phyloP scores from a whole-genome alignment of 2,329 filamentous ascomycete genomes.

The Cladosporium sp. region DNA sequence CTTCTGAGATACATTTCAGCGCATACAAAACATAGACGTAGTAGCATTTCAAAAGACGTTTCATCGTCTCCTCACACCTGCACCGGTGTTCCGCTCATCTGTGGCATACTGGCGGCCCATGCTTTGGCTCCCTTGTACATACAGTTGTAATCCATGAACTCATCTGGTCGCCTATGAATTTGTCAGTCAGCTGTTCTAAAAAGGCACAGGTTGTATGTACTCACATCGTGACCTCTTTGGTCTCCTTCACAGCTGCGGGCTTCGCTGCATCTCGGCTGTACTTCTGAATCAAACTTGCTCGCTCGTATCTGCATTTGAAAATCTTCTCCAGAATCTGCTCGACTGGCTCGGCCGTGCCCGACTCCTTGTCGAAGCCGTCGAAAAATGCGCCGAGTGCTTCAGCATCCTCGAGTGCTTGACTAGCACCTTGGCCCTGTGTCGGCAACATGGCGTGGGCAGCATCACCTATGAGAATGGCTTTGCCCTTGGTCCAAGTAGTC shows the following conservation, averaged over 20 bases:
- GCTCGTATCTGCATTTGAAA: slow-evolving; percentile 37
- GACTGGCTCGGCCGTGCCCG: slow-evolving; percentile 28
- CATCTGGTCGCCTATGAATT: slow-evolving; percentile 30
- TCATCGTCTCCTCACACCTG: not conserved
- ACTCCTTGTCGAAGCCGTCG: slow-evolving; percentile 22
- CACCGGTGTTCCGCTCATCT: not conserved
- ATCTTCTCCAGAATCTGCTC: slow-evolving; percentile 26
- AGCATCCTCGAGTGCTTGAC: slow-evolving; percentile 46
- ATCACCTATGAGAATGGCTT: slow-evolving; percentile 39
- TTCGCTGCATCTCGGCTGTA: slow-evolving; percentile 47
- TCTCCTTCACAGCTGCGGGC: slow-evolving; percentile 39
- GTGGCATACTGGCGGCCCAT: slow-evolving; percentile 27
- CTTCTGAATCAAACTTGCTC: slow-evolving; percentile 44
- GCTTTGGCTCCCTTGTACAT: slow-evolving; percentile 39
- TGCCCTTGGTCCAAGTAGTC: slow-evolving; percentile 36
- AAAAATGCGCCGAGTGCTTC: slow-evolving; percentile 38
- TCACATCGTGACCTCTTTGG: slow-evolving; percentile 38
- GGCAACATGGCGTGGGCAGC: slow-evolving; percentile 44
- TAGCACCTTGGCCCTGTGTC: slow-evolving; percentile 46
- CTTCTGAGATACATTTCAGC: not conserved
- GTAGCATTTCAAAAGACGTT: not conserved
- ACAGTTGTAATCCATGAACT: slow-evolving; percentile 48
- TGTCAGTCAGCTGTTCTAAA: not conserved
- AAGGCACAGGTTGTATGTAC: not conserved
- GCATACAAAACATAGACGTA: not conserved